Evolutionary conservation across 495 filamentous ascomycete species (phyloP), one percentile per base, ranked within the genome.

Genomic region (Sordaria brevicollis): DNA sequence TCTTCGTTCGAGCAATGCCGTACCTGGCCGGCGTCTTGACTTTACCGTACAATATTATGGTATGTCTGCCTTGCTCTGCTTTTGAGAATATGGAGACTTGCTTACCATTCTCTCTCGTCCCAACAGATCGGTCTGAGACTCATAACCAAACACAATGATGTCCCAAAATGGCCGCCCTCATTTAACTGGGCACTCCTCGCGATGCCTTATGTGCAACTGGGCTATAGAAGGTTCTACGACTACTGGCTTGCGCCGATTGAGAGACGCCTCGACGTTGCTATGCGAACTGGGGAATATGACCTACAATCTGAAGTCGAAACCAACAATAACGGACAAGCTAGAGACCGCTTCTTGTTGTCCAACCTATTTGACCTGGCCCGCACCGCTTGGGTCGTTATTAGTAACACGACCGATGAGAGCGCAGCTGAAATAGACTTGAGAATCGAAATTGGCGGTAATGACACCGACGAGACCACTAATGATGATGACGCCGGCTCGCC

Each of bases 141-240:
- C 1, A 39, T 77, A 19, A 68, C 69, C 15, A 69, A 76, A 9
- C 68, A 80, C 21, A 19, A 78, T 62, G 67, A 78, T 13, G n/a
- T n/a, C n/a, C 68, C 74, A 5, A 36, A 68, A 17, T 96, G 92
- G 92, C 92, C 92, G 15, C 91, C 91, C 0, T 91, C 88, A 29
- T 86, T 90, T 3, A 83, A 86, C n/a, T 86, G 92, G 83, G 88
- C 89, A 17, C 81, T 95, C 70, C 83, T 88, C 0, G 75, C 89
- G 3, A 82, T 94, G 41, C 92, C 92, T 1, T 88, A 88, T 68
- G 70, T 93, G 35, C 88, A 91, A 39, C 81, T 86, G 25, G 81
- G 85, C 31, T 95, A 96, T 78, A 84, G 86, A 66, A 79, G 82
- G n/a, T 76, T 91, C 37, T 91, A 92, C 73, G 84, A 88, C n/a